phyloP scores from a whole-genome alignment of 305 asterid species.

The Petunia hybrid region DNA sequence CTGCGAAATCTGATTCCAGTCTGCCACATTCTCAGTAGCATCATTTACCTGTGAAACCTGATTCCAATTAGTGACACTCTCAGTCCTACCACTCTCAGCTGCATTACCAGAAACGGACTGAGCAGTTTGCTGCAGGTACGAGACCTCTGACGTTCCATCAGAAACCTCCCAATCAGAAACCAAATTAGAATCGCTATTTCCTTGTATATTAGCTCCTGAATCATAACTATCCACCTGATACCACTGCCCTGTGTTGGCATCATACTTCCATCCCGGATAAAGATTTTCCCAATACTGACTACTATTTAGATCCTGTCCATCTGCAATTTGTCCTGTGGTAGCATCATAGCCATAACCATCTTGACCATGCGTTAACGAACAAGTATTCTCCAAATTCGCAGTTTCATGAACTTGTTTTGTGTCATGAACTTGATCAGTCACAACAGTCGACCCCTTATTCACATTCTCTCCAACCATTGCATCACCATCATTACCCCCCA shows the following conservation, averaged over 20 bases:
- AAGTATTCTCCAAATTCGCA: slow-evolving; percentile 43
- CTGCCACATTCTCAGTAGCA: slow-evolving; percentile 43
- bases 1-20: slow-evolving; percentile 61
- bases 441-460: slow-evolving; percentile 44
- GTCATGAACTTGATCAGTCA: slow-evolving; percentile 43
- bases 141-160: slow-evolving; percentile 58
- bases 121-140: slow-evolving; percentile 74
- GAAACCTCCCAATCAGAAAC: slow-evolving; percentile 50
- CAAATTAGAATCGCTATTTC: slow-evolving; percentile 35
- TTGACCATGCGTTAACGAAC: slow-evolving; percentile 45
- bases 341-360: slow-evolving; percentile 50
- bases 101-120: slow-evolving; percentile 62
- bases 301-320: slow-evolving; percentile 59
- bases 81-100: slow-evolving; percentile 61
- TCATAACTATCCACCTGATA: slow-evolving; percentile 75
- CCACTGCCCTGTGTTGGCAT: slow-evolving; percentile 80
- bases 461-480: slow-evolving; percentile 46
- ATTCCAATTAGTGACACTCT: slow-evolving; percentile 68
- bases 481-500: slow-evolving; percentile 59
- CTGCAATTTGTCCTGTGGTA: slow-evolving; percentile 55
- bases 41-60: slow-evolving; percentile 56
- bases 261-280: slow-evolving; percentile 93
- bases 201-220: slow-evolving; percentile 50
- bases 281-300: slow-evolving; percentile 78
- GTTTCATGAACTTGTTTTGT: slow-evolving; percentile 35